Base-by-base conservation (phyloP, 1,284 basidiomycete genomes). In the Austroboletus novae-zelandiae region DNA sequence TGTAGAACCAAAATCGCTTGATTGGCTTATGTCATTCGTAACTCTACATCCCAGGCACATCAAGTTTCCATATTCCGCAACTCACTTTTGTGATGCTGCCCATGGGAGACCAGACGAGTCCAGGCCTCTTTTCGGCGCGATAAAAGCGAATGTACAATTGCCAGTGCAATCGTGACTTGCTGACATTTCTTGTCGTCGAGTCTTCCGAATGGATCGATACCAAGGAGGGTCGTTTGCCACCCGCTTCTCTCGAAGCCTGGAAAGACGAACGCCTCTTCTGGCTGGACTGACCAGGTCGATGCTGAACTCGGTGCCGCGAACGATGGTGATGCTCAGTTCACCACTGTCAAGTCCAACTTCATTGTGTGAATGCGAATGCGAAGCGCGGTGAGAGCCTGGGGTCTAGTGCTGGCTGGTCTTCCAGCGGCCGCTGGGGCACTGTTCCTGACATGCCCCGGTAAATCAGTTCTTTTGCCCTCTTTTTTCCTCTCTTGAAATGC, bases 41-140 rank as follows among this genome's bases (percentile, higher is more conserved):
- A n/a, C 20, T 23, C 5, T 23, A 23, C 20, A 23, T 23, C 20
- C 20, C 20, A 23, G n/a, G n/a, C n/a, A n/a, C n/a, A n/a, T n/a
- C n/a, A n/a, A n/a, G n/a, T n/a, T 23, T 23, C 83, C 82, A 0
- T 88, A 88, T 58, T 86, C 86, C 0, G 11, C 52, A 5, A 75
- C 82, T 0, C 60, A 68, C 41, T 79, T 75, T 64, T 87, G 86
- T 54, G 64, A 68, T 0, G 62, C 20, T 74, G 1, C 84, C 83
- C 1, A 37, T 60, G 0, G 83, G 84, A 61, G 81, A 83, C 55
- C 66, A 58, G 44, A 85, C 80, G 1, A 76, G 41, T 88, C 84
- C 56, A 75, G 81, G 3, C 80, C 77, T 17, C 72, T 88, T 20
- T 84, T 81, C 15, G 64, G 62, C 13, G 58, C 62, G 4, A 55